Base-by-base conservation (phyloP, 306 rosid species). In the Vachellia pachyceras region DNA sequence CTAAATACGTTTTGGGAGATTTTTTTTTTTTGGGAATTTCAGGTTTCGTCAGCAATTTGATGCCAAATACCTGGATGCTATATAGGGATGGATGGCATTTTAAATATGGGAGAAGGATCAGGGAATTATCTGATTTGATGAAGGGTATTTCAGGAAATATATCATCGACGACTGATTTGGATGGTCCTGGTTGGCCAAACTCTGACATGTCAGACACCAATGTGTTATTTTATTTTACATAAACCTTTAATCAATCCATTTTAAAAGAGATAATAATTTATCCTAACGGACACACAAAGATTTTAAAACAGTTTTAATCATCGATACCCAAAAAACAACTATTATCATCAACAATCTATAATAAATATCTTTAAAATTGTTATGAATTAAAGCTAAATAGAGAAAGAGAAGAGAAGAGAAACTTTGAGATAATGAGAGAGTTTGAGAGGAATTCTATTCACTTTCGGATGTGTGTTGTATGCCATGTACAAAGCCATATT, bases 1-100 rank as follows among this genome's bases (percentile, higher is more conserved):
- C 92, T 87, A 87, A 83, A 78, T 37, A 47, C 79, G 76, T 72
- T 72, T 72, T 66, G 76, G 40, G 82, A 70, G 79, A 75, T n/a
- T n/a, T n/a, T 69, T 33, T 33, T 79, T 79, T 74, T 68, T 77
- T 66, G 64, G 84, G 85, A 75, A 47, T 79, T 76, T 77, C 76
- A 57, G 54, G 80, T 77, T 79, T 58, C 84, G 85, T 86, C 82
- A 77, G 68, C 77, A 80, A 73, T 75, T 35, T 75, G 73, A 76
- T 5, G 40, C 41, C 74, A 52, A 73, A 46, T 75, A 75, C 78
- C 66, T 23, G 80, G 33, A 54, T 44, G 66, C 44, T 35, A 14
- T 6, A 14, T 15, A 7, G 42, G 69, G 44, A 1, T 23, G 60
- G 52, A 42, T 74, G 57, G 58, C 1, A 69, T 52, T n/a, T 22